phyloP scores from a whole-genome alignment of 2,329 filamentous ascomycete genomes.

The Magnaporthiopsis rhizophila region DNA sequence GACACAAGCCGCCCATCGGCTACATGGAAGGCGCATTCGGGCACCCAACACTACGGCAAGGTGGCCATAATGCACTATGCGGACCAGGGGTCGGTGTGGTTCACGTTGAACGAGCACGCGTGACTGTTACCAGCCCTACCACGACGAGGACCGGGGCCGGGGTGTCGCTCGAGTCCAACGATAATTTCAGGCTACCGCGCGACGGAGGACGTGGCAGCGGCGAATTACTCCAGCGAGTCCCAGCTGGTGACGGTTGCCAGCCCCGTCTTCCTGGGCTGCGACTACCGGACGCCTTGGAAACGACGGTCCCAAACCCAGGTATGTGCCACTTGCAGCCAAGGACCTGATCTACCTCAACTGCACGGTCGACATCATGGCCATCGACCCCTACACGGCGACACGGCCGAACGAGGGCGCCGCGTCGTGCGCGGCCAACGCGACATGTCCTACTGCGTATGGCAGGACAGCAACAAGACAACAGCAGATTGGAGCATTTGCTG shows the following conservation, averaged over 20 bases:
- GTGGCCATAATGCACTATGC: conserved; percentile 42
- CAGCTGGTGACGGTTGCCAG: conserved; percentile 42
- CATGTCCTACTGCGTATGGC: conserved; percentile 44
- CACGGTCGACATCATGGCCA: conserved; percentile 46
- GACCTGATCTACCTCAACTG: conserved; percentile 40
- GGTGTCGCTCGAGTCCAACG: conserved; percentile 40
- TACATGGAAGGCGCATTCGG: conserved; percentile 14
- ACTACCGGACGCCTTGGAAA: conserved; percentile 40
- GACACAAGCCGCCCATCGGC: conserved; percentile 26
- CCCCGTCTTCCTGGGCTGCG: conserved; percentile 41
- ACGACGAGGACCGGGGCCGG: conserved; percentile 40
- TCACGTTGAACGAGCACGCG: conserved; percentile 47
- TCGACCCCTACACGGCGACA: conserved; percentile 51
- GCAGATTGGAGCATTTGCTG: conserved; percentile 53
- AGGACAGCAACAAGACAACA: conserved; percentile 31
- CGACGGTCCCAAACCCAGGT: conserved; percentile 29
- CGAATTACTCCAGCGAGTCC: conserved; percentile 37
- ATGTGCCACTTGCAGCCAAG: conserved; percentile 36
- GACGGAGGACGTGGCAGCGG: conserved; percentile 36
- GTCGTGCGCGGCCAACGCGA: conserved; percentile 37
- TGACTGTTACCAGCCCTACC: conserved; percentile 43
- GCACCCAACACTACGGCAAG: conserved; percentile 36
- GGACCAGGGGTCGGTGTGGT: conserved; percentile 42
- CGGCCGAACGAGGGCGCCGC: conserved; percentile 36
- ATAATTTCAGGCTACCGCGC: conserved; percentile 41